Evolutionary conservation across 192 early-diverging fungal genomes (phyloP).

Genomic region (Entophlyctis luteolus): DNA sequence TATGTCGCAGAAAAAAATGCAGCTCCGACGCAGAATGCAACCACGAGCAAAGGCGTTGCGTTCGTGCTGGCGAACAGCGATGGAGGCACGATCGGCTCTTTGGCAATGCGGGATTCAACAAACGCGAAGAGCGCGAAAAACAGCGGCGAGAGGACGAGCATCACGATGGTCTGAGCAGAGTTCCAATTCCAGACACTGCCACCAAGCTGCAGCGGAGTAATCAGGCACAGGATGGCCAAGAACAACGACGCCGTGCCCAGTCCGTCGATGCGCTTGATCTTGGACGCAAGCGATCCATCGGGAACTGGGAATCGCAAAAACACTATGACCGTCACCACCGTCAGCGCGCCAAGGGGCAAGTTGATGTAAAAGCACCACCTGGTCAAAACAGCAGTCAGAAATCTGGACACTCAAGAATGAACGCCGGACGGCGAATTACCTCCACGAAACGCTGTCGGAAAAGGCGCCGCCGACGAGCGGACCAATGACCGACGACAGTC

Average conservation of each 20-base stretch:
- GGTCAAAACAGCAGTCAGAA: slow-evolving; percentile 39
- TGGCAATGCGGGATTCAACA: slow-evolving; percentile 21
- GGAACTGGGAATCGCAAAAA: slow-evolving; percentile 54
- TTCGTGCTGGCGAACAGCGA: slow-evolving; percentile 9
- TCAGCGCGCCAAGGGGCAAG: slow-evolving; percentile 66
- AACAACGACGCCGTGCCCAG: slow-evolving; percentile 47
- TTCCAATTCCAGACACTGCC: slow-evolving; percentile 58
- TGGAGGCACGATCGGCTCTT: slow-evolving; percentile 31
- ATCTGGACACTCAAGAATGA: slow-evolving; percentile 52
- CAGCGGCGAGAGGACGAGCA: slow-evolving; percentile 50
- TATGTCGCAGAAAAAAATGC: slow-evolving; percentile 6
- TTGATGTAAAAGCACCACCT: slow-evolving; percentile 69
- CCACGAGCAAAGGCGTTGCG: slow-evolving; percentile 5
- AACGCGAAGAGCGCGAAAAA: slow-evolving; percentile 7
- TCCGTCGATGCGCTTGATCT: slow-evolving; percentile 61
- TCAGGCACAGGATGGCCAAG: slow-evolving; percentile 45
- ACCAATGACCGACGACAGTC: slow-evolving; percentile 67
- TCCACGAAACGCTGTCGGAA: slow-evolving; percentile 47
- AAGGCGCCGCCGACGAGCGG: slow-evolving; percentile 79
- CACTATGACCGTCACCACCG: slow-evolving; percentile 47
- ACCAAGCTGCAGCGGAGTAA: slow-evolving; percentile 65
- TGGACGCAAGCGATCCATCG: slow-evolving; percentile 38
- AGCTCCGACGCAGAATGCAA: slow-evolving; percentile 17
- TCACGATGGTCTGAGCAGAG: slow-evolving; percentile 49
- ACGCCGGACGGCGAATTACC: too few relatives aligned